Percentiles rank a stretch among this genome's conserved stretches.
phyloP scores from a whole-genome alignment of 1,284 basidiomycete genomes.

The Pholiota adiposa region DNA sequence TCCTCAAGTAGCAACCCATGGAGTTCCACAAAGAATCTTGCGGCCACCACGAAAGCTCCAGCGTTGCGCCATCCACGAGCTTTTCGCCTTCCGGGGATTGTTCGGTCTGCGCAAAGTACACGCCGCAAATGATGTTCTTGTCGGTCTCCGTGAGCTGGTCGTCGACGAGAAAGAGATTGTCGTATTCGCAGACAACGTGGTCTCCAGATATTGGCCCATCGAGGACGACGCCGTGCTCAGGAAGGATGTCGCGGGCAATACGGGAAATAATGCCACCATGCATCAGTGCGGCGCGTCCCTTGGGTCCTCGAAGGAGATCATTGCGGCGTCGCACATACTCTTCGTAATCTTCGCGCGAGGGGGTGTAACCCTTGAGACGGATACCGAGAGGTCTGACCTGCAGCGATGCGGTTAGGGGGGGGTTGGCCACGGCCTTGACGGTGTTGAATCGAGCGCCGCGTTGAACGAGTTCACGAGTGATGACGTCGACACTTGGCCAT shows the following conservation, averaged over 20 bases:
- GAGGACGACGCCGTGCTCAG: neutral
- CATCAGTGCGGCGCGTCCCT: slow-evolving; percentile 2
- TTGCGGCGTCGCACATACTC: no score
- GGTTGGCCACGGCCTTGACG: no score
- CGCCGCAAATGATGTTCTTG: neutral
- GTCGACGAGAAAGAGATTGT: neutral
- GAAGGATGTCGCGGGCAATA: neutral
- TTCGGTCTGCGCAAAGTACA: neutral
- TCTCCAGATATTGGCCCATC: neutral
- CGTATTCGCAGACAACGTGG: neutral
- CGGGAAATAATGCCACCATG: slow-evolving; percentile 1
- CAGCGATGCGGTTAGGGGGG: no score
- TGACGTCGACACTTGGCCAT: no score
- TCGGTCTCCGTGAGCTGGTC: neutral
- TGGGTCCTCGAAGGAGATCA: neutral
- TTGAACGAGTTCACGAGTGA: no score
- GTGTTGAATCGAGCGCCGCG: no score
- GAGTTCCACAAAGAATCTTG: neutral
- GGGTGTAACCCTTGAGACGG: no score
- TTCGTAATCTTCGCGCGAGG: no score
- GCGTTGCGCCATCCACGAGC: neutral
- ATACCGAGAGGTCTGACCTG: no score
- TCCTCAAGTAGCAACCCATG: neutral
- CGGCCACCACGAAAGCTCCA: neutral
- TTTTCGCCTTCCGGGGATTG: neutral